Percentiles rank a stretch among this genome's conserved stretches.
Evolutionary conservation across 768 basidiomycete genomes (phyloP).

Genomic region (Peribolospora kevripleyi): DNA sequence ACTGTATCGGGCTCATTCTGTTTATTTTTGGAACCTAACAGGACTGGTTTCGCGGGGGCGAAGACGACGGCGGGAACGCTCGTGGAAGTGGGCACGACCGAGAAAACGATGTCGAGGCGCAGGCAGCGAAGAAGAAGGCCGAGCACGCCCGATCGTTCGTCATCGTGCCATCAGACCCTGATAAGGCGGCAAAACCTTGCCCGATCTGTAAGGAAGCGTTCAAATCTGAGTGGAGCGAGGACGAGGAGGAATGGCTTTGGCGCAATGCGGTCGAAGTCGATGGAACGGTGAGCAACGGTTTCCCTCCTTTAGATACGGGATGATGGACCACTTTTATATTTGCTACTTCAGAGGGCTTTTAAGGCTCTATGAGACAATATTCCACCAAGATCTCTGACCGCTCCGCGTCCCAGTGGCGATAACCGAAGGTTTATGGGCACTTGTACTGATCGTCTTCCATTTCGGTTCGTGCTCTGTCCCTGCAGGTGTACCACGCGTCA

Average conservation of each 20-base stretch:
- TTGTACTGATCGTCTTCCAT: too few species aligned
- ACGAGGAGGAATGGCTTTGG: constrained; percentile 98
- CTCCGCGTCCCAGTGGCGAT: too few species aligned
- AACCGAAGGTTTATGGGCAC: too few species aligned
- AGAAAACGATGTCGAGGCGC: constrained; percentile 46
- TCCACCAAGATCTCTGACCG: too few species aligned
- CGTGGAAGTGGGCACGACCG: constrained; percentile 23
- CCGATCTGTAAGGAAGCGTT: constrained; percentile 88
- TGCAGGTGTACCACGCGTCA: too few species aligned
- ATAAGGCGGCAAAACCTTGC: constrained; percentile 67
- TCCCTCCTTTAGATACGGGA: constrained; percentile 15
- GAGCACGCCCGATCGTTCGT: constrained; percentile 36
- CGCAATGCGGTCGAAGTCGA: constrained; percentile 66
- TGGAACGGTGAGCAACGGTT: constrained; percentile 33
- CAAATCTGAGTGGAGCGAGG: constrained; percentile 76
- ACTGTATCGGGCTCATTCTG: not conserved
- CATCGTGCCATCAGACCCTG: constrained; percentile 46
- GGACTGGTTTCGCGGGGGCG: constrained; percentile 52
- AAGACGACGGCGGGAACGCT: not conserved
- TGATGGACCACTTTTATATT: too few species aligned
- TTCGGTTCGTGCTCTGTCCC: too few species aligned
- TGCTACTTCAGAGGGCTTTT: too few species aligned
- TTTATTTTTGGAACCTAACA: constrained; percentile 16
- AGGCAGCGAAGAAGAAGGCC: constrained; percentile 30
- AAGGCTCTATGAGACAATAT: too few species aligned